Base-by-base conservation (phyloP, 768 basidiomycete species). In the Daedaleopsis sinensis region DNA sequence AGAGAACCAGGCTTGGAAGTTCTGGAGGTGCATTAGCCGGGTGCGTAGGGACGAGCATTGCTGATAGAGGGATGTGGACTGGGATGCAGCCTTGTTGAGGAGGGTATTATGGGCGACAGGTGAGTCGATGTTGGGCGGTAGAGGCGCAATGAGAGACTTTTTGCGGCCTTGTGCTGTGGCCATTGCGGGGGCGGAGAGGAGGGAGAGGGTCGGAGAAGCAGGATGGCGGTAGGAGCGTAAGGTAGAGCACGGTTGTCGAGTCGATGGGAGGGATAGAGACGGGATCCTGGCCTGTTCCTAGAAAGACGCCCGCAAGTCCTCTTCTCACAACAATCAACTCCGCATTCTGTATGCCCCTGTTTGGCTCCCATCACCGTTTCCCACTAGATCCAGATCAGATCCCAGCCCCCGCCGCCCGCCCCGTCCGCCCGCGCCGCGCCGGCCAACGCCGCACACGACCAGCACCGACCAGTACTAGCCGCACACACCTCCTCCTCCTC, bases 31-130 rank as follows among this genome's bases (percentile, higher is more conserved):
- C 77, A 90, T 80, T 71, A 95, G 87, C 67, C 89, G 87, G 49
- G 83, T 79, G 63, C 91, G 83, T 55, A 95, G 82, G 61, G 87
- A 79, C 6, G 90, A 90, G 76, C 93, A 94, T 85, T 93, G 91
- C 76, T 94, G 93, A 79, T 94, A 95, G 75, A 95, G 90, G 42
- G 93, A 93, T 27, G 91, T 89, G 13, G 89, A 90, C 69, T 88
- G 84, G 54, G 90, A 89, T n/a, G 93, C 91, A 52, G 91, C 82
- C 76, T 94, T 93, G 79, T 94, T 94, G 81, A 94, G 92, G 62
- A 93, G 88, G 52, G 89, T 93, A 80, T 90, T 93, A 72, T 87
- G 86, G 68, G 86, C 85, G 68, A 88, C 81, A 46, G 90, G 89
- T 16, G 84, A 84, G 74, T 93, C 91, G 73, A 90, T 89, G 49